phyloP scores from a whole-genome alignment of 352 stramenopile genomes.

The Blastocystis hominis region DNA sequence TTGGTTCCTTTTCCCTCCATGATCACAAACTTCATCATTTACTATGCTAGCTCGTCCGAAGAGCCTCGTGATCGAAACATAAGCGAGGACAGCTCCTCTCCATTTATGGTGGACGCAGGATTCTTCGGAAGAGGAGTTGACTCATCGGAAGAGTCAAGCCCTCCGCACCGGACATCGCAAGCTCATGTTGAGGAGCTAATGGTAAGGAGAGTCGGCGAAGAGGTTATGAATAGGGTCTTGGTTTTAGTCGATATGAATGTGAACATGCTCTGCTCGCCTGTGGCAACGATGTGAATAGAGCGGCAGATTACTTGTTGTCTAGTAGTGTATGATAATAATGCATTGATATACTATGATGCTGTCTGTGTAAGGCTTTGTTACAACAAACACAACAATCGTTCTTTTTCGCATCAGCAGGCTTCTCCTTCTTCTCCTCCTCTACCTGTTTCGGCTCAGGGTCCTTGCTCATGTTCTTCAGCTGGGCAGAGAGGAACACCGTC shows the following conservation, averaged over 20 bases:
- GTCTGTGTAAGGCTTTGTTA: neutral
- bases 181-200: constrained; percentile 15
- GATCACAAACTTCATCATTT: neutral
- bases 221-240: neutral
- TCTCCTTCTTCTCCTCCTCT: constrained; percentile 29
- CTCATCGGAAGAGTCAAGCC: too few species aligned
- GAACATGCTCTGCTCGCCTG: neutral
- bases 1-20: constrained; percentile 6
- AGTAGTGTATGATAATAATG: neutral
- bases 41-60: neutral
- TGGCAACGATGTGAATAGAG: constrained; percentile 28
- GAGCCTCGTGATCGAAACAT: neutral
- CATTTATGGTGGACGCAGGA: neutral
- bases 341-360: too few species aligned
- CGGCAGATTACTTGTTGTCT: neutral
- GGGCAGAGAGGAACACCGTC: neutral
- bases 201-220: neutral
- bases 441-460: neutral
- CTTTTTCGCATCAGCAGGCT: constrained; percentile 47
- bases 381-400: constrained; percentile 48
- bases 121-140: neutral
- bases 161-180: neutral
- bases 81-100: constrained; percentile 17
- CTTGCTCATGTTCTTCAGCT: constrained; percentile 1
- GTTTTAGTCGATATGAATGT: constrained; percentile 1